A percentile compares a stretch with the other conserved stretches of the same genome.
Conservation (phyloP, 2,329 filamentous ascomycete genomes). For the Pestalotiopsis sp. region DNA sequence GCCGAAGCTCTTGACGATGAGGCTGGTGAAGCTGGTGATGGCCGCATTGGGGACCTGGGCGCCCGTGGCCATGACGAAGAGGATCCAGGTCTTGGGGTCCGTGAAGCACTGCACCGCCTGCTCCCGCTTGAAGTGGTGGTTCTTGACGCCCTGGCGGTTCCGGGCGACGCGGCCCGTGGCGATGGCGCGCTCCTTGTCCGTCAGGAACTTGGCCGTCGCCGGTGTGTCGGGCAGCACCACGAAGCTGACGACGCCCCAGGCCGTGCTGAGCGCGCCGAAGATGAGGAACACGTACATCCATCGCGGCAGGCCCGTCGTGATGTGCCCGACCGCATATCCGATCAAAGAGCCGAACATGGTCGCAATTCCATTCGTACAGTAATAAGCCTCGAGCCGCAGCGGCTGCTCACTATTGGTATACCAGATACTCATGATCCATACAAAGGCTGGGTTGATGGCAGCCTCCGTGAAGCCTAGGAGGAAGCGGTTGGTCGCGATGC, state of each 20-base stretch:
- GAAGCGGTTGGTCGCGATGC: constrained; percentile 56
- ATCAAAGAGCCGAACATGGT: constrained; percentile 62
- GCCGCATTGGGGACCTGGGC: constrained; percentile 59
- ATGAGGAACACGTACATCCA: constrained; percentile 53
- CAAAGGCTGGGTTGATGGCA: constrained; percentile 52
- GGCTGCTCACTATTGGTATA: constrained; percentile 41
- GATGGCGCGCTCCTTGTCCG: constrained; percentile 53
- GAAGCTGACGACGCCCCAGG: constrained; percentile 57
- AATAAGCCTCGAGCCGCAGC: constrained; percentile 54
- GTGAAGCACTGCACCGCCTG: constrained; percentile 46
- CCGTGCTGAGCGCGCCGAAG: constrained; percentile 53
- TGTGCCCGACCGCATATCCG: constrained; percentile 61
- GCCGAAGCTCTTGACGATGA: constrained; percentile 27
- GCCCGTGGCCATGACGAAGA: constrained; percentile 52
- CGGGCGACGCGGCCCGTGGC: constrained; percentile 51
- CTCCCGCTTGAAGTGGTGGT: constrained; percentile 45
- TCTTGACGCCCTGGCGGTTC: constrained; percentile 56
- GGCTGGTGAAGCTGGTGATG: constrained; percentile 43
- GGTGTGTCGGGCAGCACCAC: constrained; percentile 63
- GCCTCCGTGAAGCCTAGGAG: constrained; percentile 59
- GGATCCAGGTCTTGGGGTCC: constrained; percentile 55
- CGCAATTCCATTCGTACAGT: constrained; percentile 59
- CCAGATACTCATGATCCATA: constrained; percentile 35
- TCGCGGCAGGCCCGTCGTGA: constrained; percentile 35
- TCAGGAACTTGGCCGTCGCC: constrained; percentile 62